These are phyloP conservation scores for Fusarium circinatum DNA, from an alignment of 2,329 filamentous ascomycete genomes.

Conservation along the genomic window DNA sequence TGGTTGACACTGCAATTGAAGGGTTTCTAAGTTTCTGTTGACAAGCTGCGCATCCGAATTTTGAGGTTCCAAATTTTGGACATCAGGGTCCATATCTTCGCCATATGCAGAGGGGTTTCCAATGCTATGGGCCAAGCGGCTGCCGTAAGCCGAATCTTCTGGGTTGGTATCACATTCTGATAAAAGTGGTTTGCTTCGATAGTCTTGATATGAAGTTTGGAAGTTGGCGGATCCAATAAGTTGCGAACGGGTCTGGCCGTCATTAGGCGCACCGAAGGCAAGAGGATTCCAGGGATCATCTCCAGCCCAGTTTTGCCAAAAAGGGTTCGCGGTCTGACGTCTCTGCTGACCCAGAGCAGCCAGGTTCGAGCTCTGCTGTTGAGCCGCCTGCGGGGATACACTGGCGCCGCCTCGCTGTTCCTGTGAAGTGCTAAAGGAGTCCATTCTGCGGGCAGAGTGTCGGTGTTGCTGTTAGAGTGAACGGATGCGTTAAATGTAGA, in stretches of 20 bases:
- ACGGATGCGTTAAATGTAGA: not conserved
- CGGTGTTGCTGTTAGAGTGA: not conserved
- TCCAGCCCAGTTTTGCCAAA: constrained; percentile 37
- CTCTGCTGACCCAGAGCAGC: constrained; percentile 10
- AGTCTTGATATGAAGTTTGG: constrained; percentile 36
- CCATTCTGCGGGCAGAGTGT: constrained; percentile 3
- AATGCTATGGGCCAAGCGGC: constrained; percentile 53
- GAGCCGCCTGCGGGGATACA: constrained; percentile 5
- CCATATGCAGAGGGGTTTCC: constrained; percentile 57
- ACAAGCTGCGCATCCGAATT: constrained; percentile 39
- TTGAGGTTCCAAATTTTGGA: constrained; percentile 44
- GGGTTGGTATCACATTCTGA: constrained; percentile 55
- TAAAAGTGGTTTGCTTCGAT: constrained; percentile 43
- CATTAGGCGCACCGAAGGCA: constrained; percentile 35
- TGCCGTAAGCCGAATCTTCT: constrained; percentile 61
- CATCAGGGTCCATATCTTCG: constrained; percentile 55
- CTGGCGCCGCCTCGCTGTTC: not conserved
- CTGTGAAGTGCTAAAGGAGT: constrained; percentile 15
- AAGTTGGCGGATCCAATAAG: constrained; percentile 27
- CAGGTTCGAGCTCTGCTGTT: constrained; percentile 21
- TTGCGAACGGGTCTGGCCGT: constrained; percentile 43
- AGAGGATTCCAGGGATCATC: constrained; percentile 59
- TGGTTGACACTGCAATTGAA: constrained; percentile 34
- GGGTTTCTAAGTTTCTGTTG: constrained; percentile 48
- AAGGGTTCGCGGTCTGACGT: constrained; percentile 1